phyloP scores from a whole-genome alignment of 2,329 filamentous ascomycete genomes.

The Knufia fluminis region DNA sequence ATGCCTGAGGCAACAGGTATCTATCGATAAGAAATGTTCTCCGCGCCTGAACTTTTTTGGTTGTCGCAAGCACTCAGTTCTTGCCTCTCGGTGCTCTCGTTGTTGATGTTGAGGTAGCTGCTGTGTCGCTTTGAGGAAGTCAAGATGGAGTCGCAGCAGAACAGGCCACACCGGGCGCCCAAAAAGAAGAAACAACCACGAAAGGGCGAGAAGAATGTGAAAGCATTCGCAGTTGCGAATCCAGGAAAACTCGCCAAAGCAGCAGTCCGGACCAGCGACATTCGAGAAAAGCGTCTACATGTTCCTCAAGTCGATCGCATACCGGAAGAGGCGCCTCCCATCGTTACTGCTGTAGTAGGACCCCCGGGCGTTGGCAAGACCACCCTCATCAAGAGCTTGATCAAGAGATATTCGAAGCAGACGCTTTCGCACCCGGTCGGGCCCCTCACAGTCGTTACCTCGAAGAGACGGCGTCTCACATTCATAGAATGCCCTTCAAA shows the following conservation, averaged over 20 bases:
- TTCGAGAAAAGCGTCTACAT: constrained; percentile 84
- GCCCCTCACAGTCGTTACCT: constrained; percentile 90
- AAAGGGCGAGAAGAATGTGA: constrained; percentile 67
- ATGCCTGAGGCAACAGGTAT: too few relatives aligned
- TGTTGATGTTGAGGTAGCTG: neutral
- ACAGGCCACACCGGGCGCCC: constrained; percentile 73
- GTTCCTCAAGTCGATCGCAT: constrained; percentile 93
- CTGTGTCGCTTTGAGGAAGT: neutral
- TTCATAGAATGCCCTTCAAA: constrained; percentile 95
- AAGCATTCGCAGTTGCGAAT: constrained; percentile 77
- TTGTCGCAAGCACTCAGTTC: neutral
- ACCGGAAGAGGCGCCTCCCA: constrained; percentile 87
- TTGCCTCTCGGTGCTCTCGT: neutral
- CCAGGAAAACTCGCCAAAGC: constrained; percentile 72
- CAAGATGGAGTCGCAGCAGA: constrained; percentile 68
- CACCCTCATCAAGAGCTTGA: constrained; percentile 85
- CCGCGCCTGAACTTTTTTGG: constrained; percentile 3
- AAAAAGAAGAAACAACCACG: constrained; percentile 79
- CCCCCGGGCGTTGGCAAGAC: constrained; percentile 95
- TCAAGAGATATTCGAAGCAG: constrained; percentile 92
- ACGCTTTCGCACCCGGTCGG: constrained; percentile 81
- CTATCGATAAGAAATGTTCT: constrained; percentile 7
- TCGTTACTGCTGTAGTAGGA: constrained; percentile 88
- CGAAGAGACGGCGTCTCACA: constrained; percentile 86
- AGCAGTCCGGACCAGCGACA: constrained; percentile 47